Evolutionary conservation across 2,329 filamentous ascomycete genomes (phyloP).

Genomic region (Penicillium freii): DNA sequence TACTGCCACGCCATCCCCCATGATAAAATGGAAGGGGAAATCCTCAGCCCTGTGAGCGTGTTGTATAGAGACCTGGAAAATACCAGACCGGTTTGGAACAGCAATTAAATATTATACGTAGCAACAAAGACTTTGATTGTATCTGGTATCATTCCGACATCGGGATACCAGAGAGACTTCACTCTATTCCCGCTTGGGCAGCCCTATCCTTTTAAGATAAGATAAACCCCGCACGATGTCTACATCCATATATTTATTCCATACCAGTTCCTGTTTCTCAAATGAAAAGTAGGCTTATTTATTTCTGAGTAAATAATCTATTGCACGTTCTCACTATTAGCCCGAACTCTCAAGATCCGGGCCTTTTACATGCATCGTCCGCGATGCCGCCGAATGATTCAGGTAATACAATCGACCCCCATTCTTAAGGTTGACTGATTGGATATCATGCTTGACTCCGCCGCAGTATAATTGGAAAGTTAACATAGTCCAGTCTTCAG

Average conservation of each 20-base stretch:
- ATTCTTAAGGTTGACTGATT: background rate
- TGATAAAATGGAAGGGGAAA: background rate
- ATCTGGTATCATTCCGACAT: background rate
- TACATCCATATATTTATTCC: background rate
- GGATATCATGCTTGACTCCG: background rate
- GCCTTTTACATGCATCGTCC: background rate
- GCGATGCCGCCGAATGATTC: background rate
- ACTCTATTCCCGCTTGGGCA: constrained; percentile 13
- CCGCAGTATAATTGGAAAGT: background rate
- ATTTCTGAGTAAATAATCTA: background rate
- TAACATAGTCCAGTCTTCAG: constrained; percentile 12
- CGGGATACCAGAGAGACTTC: background rate
- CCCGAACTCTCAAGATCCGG: background rate
- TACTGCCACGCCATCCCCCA: background rate
- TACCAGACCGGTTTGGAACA: background rate
- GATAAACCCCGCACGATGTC: constrained; percentile 20
- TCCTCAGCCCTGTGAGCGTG: background rate
- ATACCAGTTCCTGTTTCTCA: background rate
- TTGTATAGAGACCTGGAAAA: background rate
- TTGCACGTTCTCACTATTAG: background rate
- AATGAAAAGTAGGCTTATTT: too few relatives aligned
- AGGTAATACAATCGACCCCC: background rate
- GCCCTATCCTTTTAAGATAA: constrained; percentile 11
- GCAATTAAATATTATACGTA: background rate
- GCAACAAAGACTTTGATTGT: background rate